Evolutionary conservation across 257 asterid species (phyloP).

Genomic region (Linderniella brevidens): DNA sequence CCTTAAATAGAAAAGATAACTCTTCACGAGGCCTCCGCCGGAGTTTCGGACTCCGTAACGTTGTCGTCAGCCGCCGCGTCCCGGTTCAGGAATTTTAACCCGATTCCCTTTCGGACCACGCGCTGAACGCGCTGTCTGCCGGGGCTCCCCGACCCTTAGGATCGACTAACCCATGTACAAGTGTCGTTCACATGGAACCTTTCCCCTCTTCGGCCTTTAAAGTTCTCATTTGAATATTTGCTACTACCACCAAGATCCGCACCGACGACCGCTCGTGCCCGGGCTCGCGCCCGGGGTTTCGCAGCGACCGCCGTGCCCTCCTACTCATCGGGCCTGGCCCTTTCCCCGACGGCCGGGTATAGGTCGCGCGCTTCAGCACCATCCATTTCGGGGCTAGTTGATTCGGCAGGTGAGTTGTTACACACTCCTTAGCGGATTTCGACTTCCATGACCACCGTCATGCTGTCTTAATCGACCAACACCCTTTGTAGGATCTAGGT

Average conservation of each 20-base stretch:
- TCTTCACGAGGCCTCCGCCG: no score
- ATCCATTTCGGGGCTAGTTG: neutral
- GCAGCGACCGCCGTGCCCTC: slow-evolving; percentile 2
- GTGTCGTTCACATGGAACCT: slow-evolving; percentile 4
- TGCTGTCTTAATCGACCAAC: slow-evolving; percentile 2
- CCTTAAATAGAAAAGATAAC: no score
- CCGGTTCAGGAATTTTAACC: no score
- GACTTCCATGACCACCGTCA: neutral
- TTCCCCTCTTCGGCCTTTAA: slow-evolving; percentile 6
- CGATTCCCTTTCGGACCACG: no score
- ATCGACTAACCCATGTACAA: no score
- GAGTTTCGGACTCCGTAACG: no score
- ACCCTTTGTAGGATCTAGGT: slow-evolving; percentile 1
- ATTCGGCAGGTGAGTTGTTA: slow-evolving; percentile 1
- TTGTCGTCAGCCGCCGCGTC: no score
- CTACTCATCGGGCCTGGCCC: slow-evolving; percentile 1
- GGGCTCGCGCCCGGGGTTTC: neutral
- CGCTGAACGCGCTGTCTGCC: no score
- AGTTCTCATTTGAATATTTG: slow-evolving; percentile 4
- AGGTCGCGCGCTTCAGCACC: slow-evolving; percentile 1
- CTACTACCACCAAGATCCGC: slow-evolving; percentile 1
- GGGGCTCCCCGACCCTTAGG: no score
- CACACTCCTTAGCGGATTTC: slow-evolving; percentile 3
- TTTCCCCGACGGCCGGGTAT: slow-evolving; percentile 2
- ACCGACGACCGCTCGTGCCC: neutral